These are phyloP conservation scores for Platanthera zijinensis DNA, from an alignment of 106 monocot genomes.

Conservation along the genomic window DNA sequence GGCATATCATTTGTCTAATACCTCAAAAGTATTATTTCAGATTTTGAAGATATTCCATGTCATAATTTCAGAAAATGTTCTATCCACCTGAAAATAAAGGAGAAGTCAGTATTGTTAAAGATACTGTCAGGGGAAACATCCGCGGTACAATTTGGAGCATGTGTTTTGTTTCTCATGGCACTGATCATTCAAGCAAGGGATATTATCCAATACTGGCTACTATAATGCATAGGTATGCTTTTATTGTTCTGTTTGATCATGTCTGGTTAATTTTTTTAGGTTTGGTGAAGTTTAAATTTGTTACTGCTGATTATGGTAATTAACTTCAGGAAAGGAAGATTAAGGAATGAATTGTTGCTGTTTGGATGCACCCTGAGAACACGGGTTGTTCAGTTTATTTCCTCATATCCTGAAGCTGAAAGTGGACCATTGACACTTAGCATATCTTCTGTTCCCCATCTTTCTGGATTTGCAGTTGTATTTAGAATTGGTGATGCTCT, in stretches of 20 bases:
- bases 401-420: constrained; percentile 51
- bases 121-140: constrained; percentile 13
- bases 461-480: constrained; percentile 80
- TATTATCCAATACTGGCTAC: constrained; percentile 56
- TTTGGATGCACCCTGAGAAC: constrained; percentile 42
- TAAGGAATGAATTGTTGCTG: constrained; percentile 65
- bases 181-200: constrained; percentile 15
- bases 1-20: constrained; percentile 31
- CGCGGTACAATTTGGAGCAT: constrained; percentile 97
- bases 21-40: constrained; percentile 51
- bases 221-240: constrained; percentile 67
- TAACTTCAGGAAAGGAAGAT: constrained; percentile 45
- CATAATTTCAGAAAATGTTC: constrained; percentile 84
- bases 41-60: constrained; percentile 73
- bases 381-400: constrained; percentile 34
- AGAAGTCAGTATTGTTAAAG: constrained; percentile 15
- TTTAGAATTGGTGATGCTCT: constrained; percentile 73
- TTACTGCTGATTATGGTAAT: constrained; percentile 6
- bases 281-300: constrained; percentile 2
- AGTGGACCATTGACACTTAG: constrained; percentile 48
- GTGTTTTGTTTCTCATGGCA: constrained; percentile 69
- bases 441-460: constrained; percentile 64
- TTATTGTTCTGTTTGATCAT: neutral
- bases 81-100: constrained; percentile 72
- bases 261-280: neutral